phyloP scores from a whole-genome alignment of 495 filamentous ascomycete species.

The Podospora didyma region DNA sequence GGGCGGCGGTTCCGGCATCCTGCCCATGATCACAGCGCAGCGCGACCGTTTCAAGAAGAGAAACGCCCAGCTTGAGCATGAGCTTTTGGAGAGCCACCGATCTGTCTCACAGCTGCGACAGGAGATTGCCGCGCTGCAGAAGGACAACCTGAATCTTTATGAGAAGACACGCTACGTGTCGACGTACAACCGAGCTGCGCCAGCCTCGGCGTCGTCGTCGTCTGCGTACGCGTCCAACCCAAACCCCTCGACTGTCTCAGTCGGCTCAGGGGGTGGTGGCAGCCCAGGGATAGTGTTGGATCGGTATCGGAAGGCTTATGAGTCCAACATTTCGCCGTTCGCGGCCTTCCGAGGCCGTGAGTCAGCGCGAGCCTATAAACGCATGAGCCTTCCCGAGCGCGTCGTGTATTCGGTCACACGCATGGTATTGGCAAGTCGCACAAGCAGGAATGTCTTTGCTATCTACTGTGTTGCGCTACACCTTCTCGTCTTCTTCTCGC shows the following conservation, averaged over 20 bases:
- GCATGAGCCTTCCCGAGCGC: conserved; percentile 89
- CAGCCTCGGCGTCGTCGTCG: conserved; percentile 61
- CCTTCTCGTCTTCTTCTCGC: conserved; percentile 75
- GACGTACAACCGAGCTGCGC: conserved; percentile 70
- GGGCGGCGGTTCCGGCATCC: conserved; percentile 81
- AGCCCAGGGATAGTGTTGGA: conserved; percentile 65
- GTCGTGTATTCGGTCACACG: conserved; percentile 86
- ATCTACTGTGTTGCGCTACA: conserved; percentile 87
- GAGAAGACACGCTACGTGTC: conserved; percentile 97
- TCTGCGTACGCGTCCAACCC: conserved; percentile 69
- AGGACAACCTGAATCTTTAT: conserved; percentile 94
- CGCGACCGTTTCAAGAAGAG: conserved; percentile 97
- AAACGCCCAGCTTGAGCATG: conserved; percentile 85
- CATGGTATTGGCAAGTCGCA: conserved; percentile 84
- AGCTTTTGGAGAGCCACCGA: conserved; percentile 76
- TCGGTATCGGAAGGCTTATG: conserved; percentile 88
- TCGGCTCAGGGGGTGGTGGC: conserved; percentile 41
- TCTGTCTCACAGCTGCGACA: conserved; percentile 83
- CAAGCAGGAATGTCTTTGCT: conserved; percentile 93
- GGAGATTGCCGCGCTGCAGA: conserved; percentile 87
- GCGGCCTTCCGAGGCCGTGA: conserved; percentile 91
- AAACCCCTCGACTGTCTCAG: conserved; percentile 62
- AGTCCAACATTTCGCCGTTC: conserved; percentile 92
- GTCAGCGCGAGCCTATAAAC: conserved; percentile 84
- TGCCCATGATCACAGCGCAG: conserved; percentile 98